These are phyloP conservation scores for Naematelia encephala DNA, from an alignment of 768 basidiomycete genomes.

Conservation along the genomic window DNA sequence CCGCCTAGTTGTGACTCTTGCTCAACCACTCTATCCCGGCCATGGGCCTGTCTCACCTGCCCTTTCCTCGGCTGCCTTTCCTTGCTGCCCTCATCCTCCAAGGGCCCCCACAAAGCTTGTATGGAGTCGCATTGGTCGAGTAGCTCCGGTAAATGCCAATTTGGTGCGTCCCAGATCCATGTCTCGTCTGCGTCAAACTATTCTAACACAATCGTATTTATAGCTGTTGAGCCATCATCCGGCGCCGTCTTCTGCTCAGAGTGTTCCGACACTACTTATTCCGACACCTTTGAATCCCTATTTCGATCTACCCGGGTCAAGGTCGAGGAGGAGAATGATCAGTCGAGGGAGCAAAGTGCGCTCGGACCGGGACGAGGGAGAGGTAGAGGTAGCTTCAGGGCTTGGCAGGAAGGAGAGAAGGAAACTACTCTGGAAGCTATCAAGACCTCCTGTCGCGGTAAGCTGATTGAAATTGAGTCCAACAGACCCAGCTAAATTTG, in stretches of 20 bases:
- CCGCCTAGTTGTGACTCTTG: constrained; percentile 33
- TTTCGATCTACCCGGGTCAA: constrained; percentile 12
- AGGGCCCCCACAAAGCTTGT: constrained; percentile 19
- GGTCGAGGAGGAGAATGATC: constrained; percentile 32
- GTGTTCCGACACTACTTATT: constrained; percentile 73
- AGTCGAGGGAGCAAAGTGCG: constrained; percentile 6
- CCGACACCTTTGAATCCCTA: constrained; percentile 57
- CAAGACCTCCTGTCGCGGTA: constrained; percentile 72
- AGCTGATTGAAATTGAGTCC: constrained; percentile 14
- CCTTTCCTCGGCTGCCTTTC: constrained; percentile 35
- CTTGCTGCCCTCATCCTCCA: constrained; percentile 18
- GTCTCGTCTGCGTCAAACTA: not conserved
- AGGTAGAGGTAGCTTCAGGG: constrained; percentile 56
- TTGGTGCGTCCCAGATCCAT: constrained; percentile 22
- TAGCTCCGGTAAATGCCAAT: constrained; percentile 19
- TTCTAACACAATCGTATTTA: not conserved
- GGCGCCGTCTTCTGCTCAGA: constrained; percentile 71
- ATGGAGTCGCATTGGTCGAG: constrained; percentile 26
- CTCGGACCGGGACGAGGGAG: constrained; percentile 40
- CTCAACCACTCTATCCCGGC: constrained; percentile 14
- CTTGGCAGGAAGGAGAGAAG: constrained; percentile 56
- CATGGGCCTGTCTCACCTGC: constrained; percentile 44
- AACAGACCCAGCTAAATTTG: not conserved
- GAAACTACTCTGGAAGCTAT: constrained; percentile 55
- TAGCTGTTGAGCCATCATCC: constrained; percentile 70